Conservation (phyloP, 1,284 basidiomycete genomes). For the Microbotryum saponariae region DNA sequence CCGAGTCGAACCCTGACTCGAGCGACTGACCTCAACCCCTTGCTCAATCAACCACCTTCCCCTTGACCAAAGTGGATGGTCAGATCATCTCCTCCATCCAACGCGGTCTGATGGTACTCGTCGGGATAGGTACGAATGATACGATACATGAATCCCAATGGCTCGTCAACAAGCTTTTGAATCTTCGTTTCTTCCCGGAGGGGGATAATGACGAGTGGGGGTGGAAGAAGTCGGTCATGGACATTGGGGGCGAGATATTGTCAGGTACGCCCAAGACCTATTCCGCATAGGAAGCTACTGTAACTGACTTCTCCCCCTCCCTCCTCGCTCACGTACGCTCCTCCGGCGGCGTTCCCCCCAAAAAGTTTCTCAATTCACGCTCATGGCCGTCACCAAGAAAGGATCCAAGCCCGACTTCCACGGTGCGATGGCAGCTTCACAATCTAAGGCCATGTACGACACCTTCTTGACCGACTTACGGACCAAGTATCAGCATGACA, state of each 20-base stretch:
- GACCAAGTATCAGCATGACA: conserved; percentile 19
- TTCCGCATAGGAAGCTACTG: too few relatives aligned
- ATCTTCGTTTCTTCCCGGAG: conserved; percentile 24
- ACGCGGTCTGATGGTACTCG: conserved; percentile 11
- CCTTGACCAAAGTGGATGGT: conserved; percentile 9
- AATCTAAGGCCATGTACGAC: conserved; percentile 22
- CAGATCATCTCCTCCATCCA: conserved; percentile 15
- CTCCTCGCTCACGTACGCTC: neutral
- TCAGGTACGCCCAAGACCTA: conserved; percentile 15
- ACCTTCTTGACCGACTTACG: conserved; percentile 25
- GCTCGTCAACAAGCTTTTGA: conserved; percentile 22
- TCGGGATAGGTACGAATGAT: conserved; percentile 25
- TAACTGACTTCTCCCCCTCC: too few relatives aligned
- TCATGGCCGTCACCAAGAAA: conserved; percentile 29
- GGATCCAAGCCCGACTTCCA: conserved; percentile 36
- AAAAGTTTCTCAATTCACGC: conserved; percentile 33
- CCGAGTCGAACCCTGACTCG: neutral
- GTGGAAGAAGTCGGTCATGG: conserved; percentile 28
- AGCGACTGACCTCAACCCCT: neutral
- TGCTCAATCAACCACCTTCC: neutral
- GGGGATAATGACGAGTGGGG: conserved; percentile 24
- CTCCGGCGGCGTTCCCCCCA: too few relatives aligned
- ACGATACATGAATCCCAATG: conserved; percentile 19
- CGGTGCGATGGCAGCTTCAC: conserved; percentile 25
- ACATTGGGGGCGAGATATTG: conserved; percentile 20